These are phyloP conservation scores for Penicillium samsonianum DNA, from an alignment of 495 filamentous ascomycete genomes.

Conservation along the genomic window DNA sequence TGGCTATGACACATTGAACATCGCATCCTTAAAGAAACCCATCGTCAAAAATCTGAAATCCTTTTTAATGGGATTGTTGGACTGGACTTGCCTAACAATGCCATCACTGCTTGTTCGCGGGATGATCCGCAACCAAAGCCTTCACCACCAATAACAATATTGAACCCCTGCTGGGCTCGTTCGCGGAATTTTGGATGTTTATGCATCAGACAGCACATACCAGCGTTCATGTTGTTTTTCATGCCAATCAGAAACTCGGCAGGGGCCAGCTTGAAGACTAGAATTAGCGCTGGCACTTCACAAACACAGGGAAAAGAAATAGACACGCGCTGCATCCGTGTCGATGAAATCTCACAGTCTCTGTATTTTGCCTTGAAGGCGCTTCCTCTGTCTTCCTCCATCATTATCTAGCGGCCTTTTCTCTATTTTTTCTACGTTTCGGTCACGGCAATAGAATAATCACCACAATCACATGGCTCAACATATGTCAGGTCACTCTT, in stretches of 20 bases:
- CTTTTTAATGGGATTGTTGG: background rate
- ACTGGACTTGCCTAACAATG: constrained; percentile 30
- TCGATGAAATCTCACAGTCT: too few species aligned
- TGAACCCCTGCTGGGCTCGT: constrained; percentile 32
- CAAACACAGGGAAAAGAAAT: too few species aligned
- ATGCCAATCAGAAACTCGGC: constrained; percentile 32
- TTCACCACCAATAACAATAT: constrained; percentile 44
- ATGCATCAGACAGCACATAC: constrained; percentile 17
- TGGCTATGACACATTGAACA: constrained; percentile 40
- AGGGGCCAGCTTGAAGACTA: constrained; percentile 29
- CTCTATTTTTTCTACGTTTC: background rate
- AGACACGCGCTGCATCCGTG: too few species aligned
- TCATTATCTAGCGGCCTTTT: background rate
- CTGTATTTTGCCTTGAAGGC: constrained; percentile 29
- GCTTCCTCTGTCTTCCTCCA: too few species aligned
- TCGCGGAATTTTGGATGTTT: constrained; percentile 42
- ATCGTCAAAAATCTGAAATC: background rate
- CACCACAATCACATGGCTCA: constrained; percentile 1
- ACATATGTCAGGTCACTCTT: constrained; percentile 1
- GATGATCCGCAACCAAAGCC: constrained; percentile 48
- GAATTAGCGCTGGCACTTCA: background rate
- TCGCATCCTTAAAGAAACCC: constrained; percentile 17
- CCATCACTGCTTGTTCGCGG: constrained; percentile 43
- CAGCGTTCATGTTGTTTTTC: constrained; percentile 27
- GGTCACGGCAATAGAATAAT: background rate